Conservation (phyloP, 2,329 filamentous ascomycete genomes). For the Orbilia javanica region DNA sequence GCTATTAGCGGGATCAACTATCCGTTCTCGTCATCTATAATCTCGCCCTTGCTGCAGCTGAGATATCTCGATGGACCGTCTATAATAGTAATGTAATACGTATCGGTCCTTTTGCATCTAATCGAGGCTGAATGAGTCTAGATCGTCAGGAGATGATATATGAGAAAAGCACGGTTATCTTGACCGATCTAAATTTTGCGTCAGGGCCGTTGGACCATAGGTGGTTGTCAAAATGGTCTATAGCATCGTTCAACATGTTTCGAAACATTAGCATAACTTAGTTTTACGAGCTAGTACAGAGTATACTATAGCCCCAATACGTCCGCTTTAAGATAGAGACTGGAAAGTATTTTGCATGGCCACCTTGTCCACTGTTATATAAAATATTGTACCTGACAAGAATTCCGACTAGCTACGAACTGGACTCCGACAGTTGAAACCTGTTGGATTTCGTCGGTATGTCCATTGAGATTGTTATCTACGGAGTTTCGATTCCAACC, state of each 20-base stretch:
- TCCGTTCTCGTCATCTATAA: background rate
- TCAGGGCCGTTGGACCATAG: background rate
- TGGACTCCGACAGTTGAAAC: conserved; percentile 9
- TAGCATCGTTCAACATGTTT: conserved; percentile 12
- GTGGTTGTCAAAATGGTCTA: conserved; percentile 2
- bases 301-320: conserved; percentile 1
- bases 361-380: conserved; percentile 23
- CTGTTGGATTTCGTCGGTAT: conserved; percentile 11
- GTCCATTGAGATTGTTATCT: conserved; percentile 14
- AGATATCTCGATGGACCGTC: background rate
- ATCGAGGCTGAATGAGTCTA: background rate
- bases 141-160: background rate
- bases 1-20: background rate
- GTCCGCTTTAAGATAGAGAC: conserved; percentile 25
- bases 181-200: background rate
- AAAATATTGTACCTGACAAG: conserved; percentile 33
- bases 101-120: background rate
- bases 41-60: background rate
- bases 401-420: conserved; percentile 26
- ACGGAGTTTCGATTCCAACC: background rate
- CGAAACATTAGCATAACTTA: conserved; percentile 3
- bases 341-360: conserved; percentile 4
- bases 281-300: conserved; percentile 18
- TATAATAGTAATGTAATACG: too few relatives aligned
- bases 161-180: too few relatives aligned